Conservation (phyloP, 169 alveolate species). For the Plasmodium gonderi region DNA sequence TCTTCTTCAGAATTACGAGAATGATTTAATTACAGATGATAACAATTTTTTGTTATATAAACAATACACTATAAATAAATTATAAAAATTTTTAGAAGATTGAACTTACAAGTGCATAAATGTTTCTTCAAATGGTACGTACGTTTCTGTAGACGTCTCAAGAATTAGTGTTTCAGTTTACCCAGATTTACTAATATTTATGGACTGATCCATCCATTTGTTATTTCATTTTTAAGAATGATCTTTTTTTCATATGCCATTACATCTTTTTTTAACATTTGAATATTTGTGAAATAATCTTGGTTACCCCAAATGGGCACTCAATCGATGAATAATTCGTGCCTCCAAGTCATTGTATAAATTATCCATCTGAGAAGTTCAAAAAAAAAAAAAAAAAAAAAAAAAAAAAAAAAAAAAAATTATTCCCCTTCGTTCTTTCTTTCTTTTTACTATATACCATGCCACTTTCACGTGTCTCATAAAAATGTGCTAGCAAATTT, state of each 20-base stretch:
- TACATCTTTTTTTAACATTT: background rate
- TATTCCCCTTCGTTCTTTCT: background rate
- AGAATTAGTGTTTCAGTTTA: background rate
- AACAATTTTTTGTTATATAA: conserved; percentile 9
- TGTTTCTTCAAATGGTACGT: too few species aligned
- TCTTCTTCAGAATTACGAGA: background rate
- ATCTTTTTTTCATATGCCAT: background rate
- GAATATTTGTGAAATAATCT: background rate
- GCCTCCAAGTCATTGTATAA: conserved; percentile 39
- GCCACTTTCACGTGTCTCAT: too few species aligned
- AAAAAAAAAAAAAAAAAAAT: background rate
- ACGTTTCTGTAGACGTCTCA: too few species aligned
- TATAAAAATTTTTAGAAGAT: background rate
- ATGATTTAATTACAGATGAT: background rate
- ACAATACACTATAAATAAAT: background rate
- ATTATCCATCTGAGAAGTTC: conserved; percentile 8
- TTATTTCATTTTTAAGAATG: background rate
- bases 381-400: background rate
- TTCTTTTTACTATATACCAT: background rate
- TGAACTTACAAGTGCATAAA: too few species aligned
- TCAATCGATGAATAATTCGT: conserved; percentile 16
- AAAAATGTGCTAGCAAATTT: too few species aligned
- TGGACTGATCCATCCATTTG: background rate
- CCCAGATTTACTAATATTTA: background rate
- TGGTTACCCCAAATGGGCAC: background rate